Conservation (phyloP, 257 asterid genomes). For the Fraxinus cuspidata region DNA sequence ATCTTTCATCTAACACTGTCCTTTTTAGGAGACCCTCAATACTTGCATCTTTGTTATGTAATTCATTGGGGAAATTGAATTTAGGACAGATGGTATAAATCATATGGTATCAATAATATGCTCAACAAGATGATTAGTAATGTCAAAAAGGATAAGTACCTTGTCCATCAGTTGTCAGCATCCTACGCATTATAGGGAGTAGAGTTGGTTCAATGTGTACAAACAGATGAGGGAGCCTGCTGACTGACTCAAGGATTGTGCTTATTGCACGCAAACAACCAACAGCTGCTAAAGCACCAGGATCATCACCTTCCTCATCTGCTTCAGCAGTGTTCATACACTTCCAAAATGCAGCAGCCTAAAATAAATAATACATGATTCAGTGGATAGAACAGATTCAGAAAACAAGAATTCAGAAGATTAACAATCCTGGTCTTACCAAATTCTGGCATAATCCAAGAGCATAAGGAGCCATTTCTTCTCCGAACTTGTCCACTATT, state of each 20-base stretch:
- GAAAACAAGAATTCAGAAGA: slow-evolving; percentile 10
- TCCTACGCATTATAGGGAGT: slow-evolving; percentile 91
- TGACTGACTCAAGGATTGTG: slow-evolving; percentile 92
- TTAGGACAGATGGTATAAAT: background rate
- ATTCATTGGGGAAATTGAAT: slow-evolving; percentile 1
- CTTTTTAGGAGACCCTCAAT: background rate
- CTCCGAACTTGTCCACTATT: slow-evolving; percentile 97
- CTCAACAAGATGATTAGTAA: slow-evolving; percentile 13
- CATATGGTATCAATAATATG: background rate
- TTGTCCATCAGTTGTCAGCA: slow-evolving; percentile 96
- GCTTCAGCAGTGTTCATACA: slow-evolving; percentile 89
- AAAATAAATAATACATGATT: slow-evolving; percentile 19
- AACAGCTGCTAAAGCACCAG: slow-evolving; percentile 98
- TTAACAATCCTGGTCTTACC: slow-evolving; percentile 43
- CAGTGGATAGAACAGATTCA: background rate
- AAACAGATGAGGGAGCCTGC: slow-evolving; percentile 84
- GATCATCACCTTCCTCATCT: slow-evolving; percentile 91
- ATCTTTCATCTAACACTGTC: background rate
- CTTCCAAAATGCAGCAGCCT: slow-evolving; percentile 99
- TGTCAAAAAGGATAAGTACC: slow-evolving; percentile 43
- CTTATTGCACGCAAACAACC: slow-evolving; percentile 98
- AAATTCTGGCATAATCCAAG: slow-evolving; percentile 95
- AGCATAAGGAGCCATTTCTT: slow-evolving; percentile 98
- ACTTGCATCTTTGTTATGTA: slow-evolving; percentile 6
- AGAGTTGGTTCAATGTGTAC: slow-evolving; percentile 82